These are phyloP conservation scores for Cryptococcus deneoformans DNA, from an alignment of 1,284 basidiomycete species.

Conservation along the genomic window DNA sequence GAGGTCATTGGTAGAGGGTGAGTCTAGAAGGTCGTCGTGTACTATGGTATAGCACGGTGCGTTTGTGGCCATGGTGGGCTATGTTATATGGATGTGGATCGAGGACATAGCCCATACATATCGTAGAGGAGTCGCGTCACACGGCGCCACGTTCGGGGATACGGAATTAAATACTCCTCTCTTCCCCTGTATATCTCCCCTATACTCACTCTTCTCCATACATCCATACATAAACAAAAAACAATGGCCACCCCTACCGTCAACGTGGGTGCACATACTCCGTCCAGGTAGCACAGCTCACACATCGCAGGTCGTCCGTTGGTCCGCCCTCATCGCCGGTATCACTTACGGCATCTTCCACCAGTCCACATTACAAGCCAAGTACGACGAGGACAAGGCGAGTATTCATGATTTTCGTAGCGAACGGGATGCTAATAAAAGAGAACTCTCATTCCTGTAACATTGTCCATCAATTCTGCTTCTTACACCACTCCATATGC, in stretches of 20 bases:
- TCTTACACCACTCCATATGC: background rate
- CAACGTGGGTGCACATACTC: slow-evolving; percentile 29
- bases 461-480: background rate
- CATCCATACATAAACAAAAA: slow-evolving; percentile 3
- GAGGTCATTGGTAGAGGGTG: slow-evolving; percentile 79
- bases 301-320: slow-evolving; percentile 78
- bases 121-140: background rate
- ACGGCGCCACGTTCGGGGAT: slow-evolving; percentile 1
- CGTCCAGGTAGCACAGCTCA: background rate
- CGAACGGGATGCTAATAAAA: too few relatives aligned
- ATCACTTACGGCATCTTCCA: slow-evolving; percentile 92
- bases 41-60: slow-evolving; percentile 77
- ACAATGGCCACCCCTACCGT: slow-evolving; percentile 47
- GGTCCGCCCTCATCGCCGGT: slow-evolving; percentile 85
- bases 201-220: background rate
- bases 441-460: background rate
- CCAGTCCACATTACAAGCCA: slow-evolving; percentile 81
- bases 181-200: background rate
- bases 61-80: slow-evolving; percentile 44
- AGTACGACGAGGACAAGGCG: slow-evolving; percentile 59
- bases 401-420: slow-evolving; percentile 8
- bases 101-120: background rate
- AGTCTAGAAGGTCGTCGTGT: slow-evolving; percentile 68
- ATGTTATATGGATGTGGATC: background rate
- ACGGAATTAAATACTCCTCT: background rate